Base-by-base conservation (phyloP, 805 yeast genomes). In the Saturnispora halmiae region DNA sequence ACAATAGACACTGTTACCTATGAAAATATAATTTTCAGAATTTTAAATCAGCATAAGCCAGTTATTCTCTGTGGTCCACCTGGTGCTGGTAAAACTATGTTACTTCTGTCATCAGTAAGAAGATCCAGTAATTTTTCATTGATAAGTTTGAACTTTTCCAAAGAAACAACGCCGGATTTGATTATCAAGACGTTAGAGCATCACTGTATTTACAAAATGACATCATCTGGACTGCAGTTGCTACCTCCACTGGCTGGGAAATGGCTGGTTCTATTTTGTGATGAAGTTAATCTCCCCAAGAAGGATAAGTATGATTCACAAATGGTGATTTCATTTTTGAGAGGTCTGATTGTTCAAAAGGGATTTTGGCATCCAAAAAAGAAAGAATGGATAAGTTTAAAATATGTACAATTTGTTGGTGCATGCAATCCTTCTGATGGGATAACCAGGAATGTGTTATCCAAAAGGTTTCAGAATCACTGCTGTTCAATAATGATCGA, bases 31-130 rank as follows among this genome's bases (percentile, higher is more conserved):
- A 66, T 90, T 2, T 71, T 69, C 41, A 64, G 77, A 0, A 56
- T 82, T 2, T 51, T 88, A 28, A 64, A 66, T 26, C 73, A 73
- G 34, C 79, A 72, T 40, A 62, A 63, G 30, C 75, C 94, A 0
- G 56, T 85, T 14, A 65, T 90, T 21, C 65, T 90, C 18, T 86
- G 95, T 60, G 97, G 97, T 2, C 97, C 97, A 0, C 96, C 97
- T 0, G 97, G 97, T 4, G 82, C 96, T 0, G 97, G 97, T 43
- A 90, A 90, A 55, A 88, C 97, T 0, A 88, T 90, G 97, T 77
- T 88, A 0, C 60, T 90, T 15, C 69, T 84, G 48, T 75, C 79
- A 35, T 78, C 86, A 0, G 55, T 90, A 31, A 63, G 83, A 34
- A 66, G 65, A 40, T 68, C 81, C 0, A 69, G 78, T 0, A 66